These are phyloP conservation scores for Elaphomyces granulatus DNA, from an alignment of 495 filamentous ascomycete species.

Conservation along the genomic window DNA sequence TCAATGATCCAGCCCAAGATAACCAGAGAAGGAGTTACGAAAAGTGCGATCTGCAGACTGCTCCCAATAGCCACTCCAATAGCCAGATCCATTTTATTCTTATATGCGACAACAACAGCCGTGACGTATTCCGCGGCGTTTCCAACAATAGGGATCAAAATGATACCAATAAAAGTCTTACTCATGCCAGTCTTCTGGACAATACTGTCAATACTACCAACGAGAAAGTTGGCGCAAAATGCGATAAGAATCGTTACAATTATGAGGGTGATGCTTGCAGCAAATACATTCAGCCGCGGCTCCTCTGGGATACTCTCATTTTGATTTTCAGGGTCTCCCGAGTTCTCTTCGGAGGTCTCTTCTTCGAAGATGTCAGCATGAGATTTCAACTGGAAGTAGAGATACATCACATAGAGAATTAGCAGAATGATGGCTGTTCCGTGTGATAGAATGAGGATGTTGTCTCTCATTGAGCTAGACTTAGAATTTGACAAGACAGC, in stretches of 20 bases:
- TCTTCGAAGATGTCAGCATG: conserved; percentile 87
- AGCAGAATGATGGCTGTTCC: conserved; percentile 72
- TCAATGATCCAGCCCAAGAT: conserved; percentile 77
- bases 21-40: conserved; percentile 78
- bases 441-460: conserved; percentile 71
- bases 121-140: conserved; percentile 91
- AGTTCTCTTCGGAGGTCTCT: conserved; percentile 64
- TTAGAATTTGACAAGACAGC: conserved; percentile 31
- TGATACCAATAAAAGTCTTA: conserved; percentile 85
- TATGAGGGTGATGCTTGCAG: conserved; percentile 59
- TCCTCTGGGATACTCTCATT: conserved; percentile 36
- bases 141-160: conserved; percentile 79
- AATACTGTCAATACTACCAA: conserved; percentile 46
- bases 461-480: conserved; percentile 19
- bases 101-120: conserved; percentile 71
- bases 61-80: conserved; percentile 82
- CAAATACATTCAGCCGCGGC: conserved; percentile 53
- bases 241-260: conserved; percentile 69
- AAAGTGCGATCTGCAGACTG: conserved; percentile 75
- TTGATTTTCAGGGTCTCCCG: conserved; percentile 23
- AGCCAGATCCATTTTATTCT: conserved; percentile 94
- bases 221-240: conserved; percentile 74
- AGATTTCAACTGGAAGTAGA: conserved; percentile 83
- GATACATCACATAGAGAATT: conserved; percentile 70
- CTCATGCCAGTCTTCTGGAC: conserved; percentile 70